Evolutionary conservation across 345 rosid genomes (phyloP).

Genomic region (Eucalyptus sp.): DNA sequence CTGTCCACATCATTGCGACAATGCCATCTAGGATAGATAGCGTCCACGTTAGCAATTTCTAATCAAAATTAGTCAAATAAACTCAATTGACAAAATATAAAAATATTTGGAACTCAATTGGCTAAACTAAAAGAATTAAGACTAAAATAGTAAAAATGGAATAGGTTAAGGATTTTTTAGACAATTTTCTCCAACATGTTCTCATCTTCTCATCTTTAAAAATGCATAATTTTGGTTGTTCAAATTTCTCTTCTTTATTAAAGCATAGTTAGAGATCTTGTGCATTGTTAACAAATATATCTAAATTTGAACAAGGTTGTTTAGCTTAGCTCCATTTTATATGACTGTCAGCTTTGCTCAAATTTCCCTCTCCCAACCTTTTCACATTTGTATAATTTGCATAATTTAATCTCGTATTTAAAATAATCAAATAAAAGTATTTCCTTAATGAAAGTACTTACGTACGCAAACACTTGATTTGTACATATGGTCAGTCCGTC

Average conservation of each 20-base stretch:
- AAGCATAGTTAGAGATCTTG: background rate
- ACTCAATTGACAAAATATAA: background rate
- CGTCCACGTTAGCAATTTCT: too few species aligned
- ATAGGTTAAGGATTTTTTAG: background rate
- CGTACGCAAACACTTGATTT: background rate
- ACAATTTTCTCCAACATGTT: background rate
- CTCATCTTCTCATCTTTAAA: background rate
- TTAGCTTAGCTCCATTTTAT: background rate
- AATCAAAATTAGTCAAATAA: fast-evolving
- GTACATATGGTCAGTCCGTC: background rate
- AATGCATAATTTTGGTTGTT: background rate
- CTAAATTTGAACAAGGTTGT: background rate
- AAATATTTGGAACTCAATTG: too few species aligned
- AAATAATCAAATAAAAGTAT: background rate
- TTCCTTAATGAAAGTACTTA: background rate
- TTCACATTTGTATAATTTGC: background rate
- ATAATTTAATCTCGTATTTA: background rate
- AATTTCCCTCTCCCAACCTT: background rate
- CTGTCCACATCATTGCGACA: too few species aligned
- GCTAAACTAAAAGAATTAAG: too few species aligned
- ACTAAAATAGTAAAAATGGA: too few species aligned
- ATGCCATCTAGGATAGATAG: too few species aligned
- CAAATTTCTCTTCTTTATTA: background rate
- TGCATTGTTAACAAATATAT: background rate
- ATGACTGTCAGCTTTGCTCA: background rate